Evolutionary conservation across 192 early-diverging fungal species (phyloP).

Genomic region (Coemansia interrupta): DNA sequence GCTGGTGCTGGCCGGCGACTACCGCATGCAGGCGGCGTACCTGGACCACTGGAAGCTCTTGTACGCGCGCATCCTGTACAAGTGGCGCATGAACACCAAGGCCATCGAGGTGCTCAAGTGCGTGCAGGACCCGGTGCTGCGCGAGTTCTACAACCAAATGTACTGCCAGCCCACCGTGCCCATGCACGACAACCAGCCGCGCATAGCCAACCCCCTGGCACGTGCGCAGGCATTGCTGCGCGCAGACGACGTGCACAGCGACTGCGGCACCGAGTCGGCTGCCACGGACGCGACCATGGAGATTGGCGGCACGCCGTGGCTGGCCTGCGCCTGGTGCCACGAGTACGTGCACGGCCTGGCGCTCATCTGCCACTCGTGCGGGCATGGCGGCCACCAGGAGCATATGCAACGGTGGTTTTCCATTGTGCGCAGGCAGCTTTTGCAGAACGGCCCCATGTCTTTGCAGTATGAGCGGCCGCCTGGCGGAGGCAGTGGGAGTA

Average conservation of each 20-base stretch:
- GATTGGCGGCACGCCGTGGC: constrained; percentile 31
- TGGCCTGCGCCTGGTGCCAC: constrained; percentile 48
- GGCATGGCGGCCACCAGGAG: constrained; percentile 51
- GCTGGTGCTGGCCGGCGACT: background rate
- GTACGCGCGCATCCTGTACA: constrained; percentile 43
- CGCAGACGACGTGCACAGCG: background rate
- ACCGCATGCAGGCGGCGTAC: constrained; percentile 20
- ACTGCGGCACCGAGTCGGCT: background rate
- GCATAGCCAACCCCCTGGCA: constrained; percentile 18
- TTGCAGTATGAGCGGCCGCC: constrained; percentile 6
- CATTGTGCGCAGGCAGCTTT: constrained; percentile 28
- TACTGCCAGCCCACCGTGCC: constrained; percentile 41
- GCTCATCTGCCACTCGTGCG: constrained; percentile 47
- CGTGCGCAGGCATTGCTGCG: background rate
- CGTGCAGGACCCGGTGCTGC: constrained; percentile 24
- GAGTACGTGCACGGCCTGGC: constrained; percentile 52
- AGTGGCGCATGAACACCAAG: constrained; percentile 40
- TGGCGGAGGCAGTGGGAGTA: constrained; percentile 14
- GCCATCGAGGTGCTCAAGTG: constrained; percentile 47
- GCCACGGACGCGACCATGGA: background rate
- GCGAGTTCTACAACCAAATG: constrained; percentile 29
- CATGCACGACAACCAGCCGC: constrained; percentile 29
- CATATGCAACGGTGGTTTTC: constrained; percentile 51
- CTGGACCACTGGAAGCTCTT: constrained; percentile 49
- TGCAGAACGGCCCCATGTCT: constrained; percentile 20